Conservation (phyloP, 306 rosid species). For the Sesbania bispinosa region DNA sequence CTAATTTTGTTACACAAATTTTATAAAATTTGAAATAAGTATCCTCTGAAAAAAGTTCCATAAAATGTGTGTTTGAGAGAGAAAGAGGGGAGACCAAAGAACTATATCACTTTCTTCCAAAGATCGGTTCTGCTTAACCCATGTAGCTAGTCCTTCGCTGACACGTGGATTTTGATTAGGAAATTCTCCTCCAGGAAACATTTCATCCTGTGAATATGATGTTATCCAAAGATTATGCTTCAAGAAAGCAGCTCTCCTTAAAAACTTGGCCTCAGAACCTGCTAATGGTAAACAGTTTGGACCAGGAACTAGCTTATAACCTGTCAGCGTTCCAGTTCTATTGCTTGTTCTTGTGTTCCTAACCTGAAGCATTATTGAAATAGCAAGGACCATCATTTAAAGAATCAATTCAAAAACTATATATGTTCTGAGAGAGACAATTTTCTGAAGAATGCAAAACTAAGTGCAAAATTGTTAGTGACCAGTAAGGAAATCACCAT, state of each 20-base stretch:
- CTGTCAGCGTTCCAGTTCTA: conserved; percentile 87
- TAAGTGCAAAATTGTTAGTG: no score
- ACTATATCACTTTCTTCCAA: conserved; percentile 78
- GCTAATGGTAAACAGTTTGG: conserved; percentile 84
- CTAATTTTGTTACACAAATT: no score
- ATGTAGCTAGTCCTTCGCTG: conserved; percentile 75
- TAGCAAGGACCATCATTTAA: not conserved
- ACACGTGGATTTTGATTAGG: conserved; percentile 90
- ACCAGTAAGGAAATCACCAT: no score
- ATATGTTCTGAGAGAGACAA: no score
- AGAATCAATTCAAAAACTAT: not conserved
- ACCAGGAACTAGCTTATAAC: conserved; percentile 88
- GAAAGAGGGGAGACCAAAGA: conserved; percentile 65
- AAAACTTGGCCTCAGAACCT: conserved; percentile 81
- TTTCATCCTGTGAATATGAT: conserved; percentile 56
- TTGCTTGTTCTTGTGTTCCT: conserved; percentile 79
- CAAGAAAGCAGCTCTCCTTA: conserved; percentile 89
- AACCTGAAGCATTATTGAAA: conserved; percentile 46
- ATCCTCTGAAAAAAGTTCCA: no score
- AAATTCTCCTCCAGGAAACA: conserved; percentile 91
- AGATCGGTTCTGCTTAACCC: conserved; percentile 71
- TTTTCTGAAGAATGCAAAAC: no score
- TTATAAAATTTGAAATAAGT: no score
- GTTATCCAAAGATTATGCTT: conserved; percentile 96
- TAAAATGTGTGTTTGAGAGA: no score